These are phyloP conservation scores for Phaeosphaeria sp. DNA, from an alignment of 2,329 filamentous ascomycete genomes.

Conservation along the genomic window DNA sequence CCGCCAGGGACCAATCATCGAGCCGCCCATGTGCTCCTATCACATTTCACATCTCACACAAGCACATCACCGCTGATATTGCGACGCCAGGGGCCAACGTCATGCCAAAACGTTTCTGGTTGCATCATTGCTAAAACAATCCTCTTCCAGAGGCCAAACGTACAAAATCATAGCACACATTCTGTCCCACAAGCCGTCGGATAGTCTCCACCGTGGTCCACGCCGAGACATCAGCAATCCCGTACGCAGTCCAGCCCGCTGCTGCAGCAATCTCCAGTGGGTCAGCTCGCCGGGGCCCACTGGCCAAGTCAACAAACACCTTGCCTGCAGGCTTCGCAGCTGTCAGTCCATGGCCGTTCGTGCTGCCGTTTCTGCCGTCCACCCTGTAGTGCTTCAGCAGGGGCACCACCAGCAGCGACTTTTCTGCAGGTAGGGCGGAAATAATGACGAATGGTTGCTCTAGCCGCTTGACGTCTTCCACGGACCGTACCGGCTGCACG, in stretches of 20 bases:
- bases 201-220: constrained; percentile 86
- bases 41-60: constrained; percentile 7
- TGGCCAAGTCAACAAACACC: constrained; percentile 82
- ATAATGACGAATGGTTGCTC: constrained; percentile 83
- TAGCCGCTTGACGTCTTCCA: constrained; percentile 81
- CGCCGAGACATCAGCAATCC: constrained; percentile 78
- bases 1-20: neutral
- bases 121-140: constrained; percentile 51
- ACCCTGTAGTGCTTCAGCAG: constrained; percentile 73
- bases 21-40: constrained; percentile 6
- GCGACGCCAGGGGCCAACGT: neutral
- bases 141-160: constrained; percentile 70
- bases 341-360: constrained; percentile 24
- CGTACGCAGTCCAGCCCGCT: constrained; percentile 80
- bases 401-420: constrained; percentile 78
- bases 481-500: constrained; percentile 68
- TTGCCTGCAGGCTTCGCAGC: constrained; percentile 55
- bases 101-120: constrained; percentile 14
- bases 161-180: constrained; percentile 88
- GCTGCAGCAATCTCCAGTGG: constrained; percentile 73
- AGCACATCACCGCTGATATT: constrained; percentile 6
- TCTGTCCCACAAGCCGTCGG: constrained; percentile 79
- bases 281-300: constrained; percentile 69
- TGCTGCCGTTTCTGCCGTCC: constrained; percentile 49
- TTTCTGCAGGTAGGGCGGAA: constrained; percentile 78